phyloP scores from a whole-genome alignment of 1,284 basidiomycete species.

The Meripilus lineatus region DNA sequence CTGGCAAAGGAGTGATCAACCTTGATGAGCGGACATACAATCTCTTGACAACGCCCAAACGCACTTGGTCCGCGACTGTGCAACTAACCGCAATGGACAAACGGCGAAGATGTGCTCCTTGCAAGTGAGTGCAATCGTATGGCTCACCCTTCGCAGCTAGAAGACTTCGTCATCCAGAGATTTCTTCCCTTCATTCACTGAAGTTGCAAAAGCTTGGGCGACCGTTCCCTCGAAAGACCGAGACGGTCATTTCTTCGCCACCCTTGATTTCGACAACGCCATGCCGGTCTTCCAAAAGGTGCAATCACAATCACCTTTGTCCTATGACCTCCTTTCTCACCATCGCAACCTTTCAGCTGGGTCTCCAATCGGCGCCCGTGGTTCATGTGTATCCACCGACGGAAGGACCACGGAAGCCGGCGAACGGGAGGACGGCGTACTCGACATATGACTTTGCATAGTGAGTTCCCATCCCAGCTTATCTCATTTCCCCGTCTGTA shows the following conservation, averaged over 20 bases:
- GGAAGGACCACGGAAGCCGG: constrained; percentile 59
- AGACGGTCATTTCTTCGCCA: constrained; percentile 85
- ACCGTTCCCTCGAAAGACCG: constrained; percentile 53
- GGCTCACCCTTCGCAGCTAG: constrained; percentile 1
- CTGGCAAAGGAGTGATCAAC: constrained; percentile 74
- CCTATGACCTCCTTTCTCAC: no score
- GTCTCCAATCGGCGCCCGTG: constrained; percentile 72
- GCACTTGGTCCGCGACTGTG: constrained; percentile 81
- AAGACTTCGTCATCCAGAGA: constrained; percentile 44
- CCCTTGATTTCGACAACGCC: constrained; percentile 82
- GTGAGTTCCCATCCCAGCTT: constrained; percentile 33
- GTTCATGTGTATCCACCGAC: constrained; percentile 75
- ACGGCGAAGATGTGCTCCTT: constrained; percentile 75
- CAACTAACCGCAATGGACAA: constrained; percentile 83
- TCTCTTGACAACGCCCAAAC: constrained; percentile 64
- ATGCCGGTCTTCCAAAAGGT: constrained; percentile 78
- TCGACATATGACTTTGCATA: constrained; percentile 76
- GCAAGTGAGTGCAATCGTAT: constrained; percentile 49
- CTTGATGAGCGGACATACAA: constrained; percentile 76
- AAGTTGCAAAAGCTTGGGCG: constrained; percentile 80
- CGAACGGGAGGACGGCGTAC: constrained; percentile 48
- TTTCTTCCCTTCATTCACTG: constrained; percentile 78
- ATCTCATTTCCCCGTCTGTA: constrained; percentile 3
- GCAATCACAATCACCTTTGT: constrained; percentile 11
- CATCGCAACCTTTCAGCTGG: constrained; percentile 47